Evolutionary conservation across 192 early-diverging fungal genomes (phyloP).

Genomic region (Obelidium mucronatum): DNA sequence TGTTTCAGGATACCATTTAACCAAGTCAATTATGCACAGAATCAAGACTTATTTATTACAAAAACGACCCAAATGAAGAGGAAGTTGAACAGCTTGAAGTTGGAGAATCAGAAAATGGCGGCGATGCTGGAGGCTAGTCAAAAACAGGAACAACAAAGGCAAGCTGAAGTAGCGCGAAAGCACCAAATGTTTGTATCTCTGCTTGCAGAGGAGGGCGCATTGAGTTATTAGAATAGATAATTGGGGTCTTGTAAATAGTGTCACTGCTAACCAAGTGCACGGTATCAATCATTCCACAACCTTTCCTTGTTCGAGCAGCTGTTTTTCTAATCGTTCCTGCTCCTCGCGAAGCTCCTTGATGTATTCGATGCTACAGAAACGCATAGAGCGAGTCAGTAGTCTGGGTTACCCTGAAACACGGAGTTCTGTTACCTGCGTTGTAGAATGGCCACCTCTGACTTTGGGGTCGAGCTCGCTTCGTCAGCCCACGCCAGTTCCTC

Average conservation of each 20-base stretch:
- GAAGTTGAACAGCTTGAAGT: constrained; percentile 19
- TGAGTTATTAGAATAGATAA: neutral
- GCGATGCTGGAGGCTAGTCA: constrained; percentile 28
- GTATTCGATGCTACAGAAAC: constrained; percentile 55
- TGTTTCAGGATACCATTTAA: neutral
- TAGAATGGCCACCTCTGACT: constrained; percentile 85
- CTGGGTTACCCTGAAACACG: too few species aligned
- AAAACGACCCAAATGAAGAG: constrained; percentile 34
- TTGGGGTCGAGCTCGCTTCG: constrained; percentile 54
- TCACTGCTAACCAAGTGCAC: too few species aligned
- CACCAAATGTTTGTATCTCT: constrained; percentile 36
- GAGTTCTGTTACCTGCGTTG: too few species aligned
- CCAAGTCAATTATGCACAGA: too few species aligned
- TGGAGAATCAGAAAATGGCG: constrained; percentile 22
- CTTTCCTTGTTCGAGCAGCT: constrained; percentile 10
- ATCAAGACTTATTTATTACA: constrained; percentile 30
- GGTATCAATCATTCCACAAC: too few species aligned
- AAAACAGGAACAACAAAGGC: constrained; percentile 17
- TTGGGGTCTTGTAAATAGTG: neutral
- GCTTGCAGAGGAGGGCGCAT: constrained; percentile 22
- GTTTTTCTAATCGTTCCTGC: constrained; percentile 1
- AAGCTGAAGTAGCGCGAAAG: constrained; percentile 27
- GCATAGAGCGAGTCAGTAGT: constrained; percentile 12
- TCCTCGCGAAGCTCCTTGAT: constrained; percentile 38
- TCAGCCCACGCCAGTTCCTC: constrained; percentile 46